Evolutionary conservation across 495 filamentous ascomycete genomes (phyloP).

Genomic region (Collariella sp.): DNA sequence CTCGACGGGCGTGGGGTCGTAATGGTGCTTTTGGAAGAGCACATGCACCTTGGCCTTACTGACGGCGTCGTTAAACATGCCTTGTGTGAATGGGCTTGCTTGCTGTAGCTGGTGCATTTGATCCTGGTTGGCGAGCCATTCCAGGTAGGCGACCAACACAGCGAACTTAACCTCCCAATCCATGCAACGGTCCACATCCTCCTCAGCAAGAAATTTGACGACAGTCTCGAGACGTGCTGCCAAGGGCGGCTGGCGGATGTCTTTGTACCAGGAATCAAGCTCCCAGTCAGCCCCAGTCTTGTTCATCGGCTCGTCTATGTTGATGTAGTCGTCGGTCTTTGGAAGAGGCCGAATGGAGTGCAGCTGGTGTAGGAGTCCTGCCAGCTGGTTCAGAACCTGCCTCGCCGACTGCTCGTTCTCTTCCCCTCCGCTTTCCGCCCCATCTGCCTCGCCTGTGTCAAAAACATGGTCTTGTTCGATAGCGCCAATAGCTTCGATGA

Average conservation of each 20-base stretch:
- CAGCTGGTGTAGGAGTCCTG: not conserved
- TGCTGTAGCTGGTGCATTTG: slow-evolving; percentile 9
- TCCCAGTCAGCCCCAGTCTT: slow-evolving; percentile 16
- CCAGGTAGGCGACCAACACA: slow-evolving; percentile 20
- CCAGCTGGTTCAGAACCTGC: not conserved
- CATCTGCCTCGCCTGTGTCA: not conserved
- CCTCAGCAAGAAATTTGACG: slow-evolving; percentile 26
- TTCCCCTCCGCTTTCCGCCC: too few species aligned
- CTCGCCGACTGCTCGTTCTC: too few species aligned
- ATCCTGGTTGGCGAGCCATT: slow-evolving; percentile 20
- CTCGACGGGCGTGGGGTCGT: slow-evolving; percentile 9
- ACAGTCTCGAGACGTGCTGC: slow-evolving; percentile 18
- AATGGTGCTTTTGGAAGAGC: slow-evolving; percentile 21
- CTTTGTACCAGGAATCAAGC: slow-evolving; percentile 15
- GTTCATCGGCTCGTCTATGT: not conserved
- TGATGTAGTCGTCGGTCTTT: not conserved
- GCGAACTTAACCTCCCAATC: slow-evolving; percentile 18
- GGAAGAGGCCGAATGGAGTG: not conserved
- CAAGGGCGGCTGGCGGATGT: slow-evolving; percentile 17
- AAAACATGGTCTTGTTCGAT: not conserved
- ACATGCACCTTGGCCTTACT: slow-evolving; percentile 19
- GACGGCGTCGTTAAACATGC: slow-evolving; percentile 19
- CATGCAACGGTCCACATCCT: slow-evolving; percentile 24
- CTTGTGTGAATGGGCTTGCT: slow-evolving; percentile 10
- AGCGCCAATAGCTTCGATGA: not conserved